phyloP scores from a whole-genome alignment of 192 early-diverging fungal genomes.

The Coemansia sp. region DNA sequence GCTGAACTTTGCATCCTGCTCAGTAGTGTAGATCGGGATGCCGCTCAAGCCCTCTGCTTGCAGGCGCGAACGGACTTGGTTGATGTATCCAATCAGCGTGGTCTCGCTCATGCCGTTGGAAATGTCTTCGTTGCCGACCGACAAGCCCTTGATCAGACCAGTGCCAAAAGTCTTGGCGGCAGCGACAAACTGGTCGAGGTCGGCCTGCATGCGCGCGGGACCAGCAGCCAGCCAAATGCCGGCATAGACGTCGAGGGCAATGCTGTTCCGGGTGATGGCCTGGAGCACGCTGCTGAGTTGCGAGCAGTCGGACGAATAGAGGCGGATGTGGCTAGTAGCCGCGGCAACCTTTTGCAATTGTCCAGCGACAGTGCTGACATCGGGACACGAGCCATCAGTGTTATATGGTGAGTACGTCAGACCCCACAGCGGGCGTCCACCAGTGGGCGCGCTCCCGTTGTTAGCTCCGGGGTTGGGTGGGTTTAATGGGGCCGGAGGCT shows the following conservation, averaged over 20 bases:
- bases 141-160: slow-evolving; percentile 37
- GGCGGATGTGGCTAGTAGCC: slow-evolving; percentile 44
- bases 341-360: slow-evolving; percentile 35
- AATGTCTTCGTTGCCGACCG: slow-evolving; percentile 51
- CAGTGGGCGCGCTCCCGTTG: neutral
- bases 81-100: slow-evolving; percentile 47
- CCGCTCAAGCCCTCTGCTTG: slow-evolving; percentile 38
- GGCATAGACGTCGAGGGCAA: slow-evolving; percentile 35
- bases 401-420: slow-evolving; percentile 55
- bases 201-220: slow-evolving; percentile 28
- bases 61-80: slow-evolving; percentile 41
- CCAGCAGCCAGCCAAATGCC: slow-evolving; percentile 51
- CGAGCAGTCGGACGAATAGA: slow-evolving; percentile 56
- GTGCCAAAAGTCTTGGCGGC: slow-evolving; percentile 39
- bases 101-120: slow-evolving; percentile 47
- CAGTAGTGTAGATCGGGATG: slow-evolving; percentile 52
- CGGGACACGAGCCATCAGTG: slow-evolving; percentile 48
- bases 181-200: slow-evolving; percentile 43
- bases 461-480: neutral
- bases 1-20: slow-evolving; percentile 41
- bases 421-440: slow-evolving; percentile 34
- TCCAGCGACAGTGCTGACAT: slow-evolving; percentile 17
- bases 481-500: neutral
- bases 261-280: slow-evolving; percentile 32
- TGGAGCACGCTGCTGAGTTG: slow-evolving; percentile 40